These are phyloP conservation scores for Botrytis elliptica DNA, from an alignment of 2,329 filamentous ascomycete genomes.

Conservation along the genomic window DNA sequence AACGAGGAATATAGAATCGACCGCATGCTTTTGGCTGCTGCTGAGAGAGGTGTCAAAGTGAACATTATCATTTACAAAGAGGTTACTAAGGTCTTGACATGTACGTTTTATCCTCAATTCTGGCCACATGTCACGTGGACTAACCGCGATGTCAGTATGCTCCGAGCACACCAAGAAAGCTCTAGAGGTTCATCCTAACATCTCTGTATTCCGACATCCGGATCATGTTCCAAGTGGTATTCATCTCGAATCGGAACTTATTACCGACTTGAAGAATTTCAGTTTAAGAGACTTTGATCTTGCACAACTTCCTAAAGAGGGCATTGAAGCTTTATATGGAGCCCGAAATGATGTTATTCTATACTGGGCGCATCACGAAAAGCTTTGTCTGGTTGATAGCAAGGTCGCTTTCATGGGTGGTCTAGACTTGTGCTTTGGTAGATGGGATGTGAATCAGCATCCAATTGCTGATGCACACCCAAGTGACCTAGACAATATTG, in stretches of 20 bases:
- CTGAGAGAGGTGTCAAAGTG: slow-evolving; percentile 78
- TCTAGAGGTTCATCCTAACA: slow-evolving; percentile 80
- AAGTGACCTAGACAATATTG: slow-evolving; percentile 67
- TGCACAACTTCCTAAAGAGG: slow-evolving; percentile 67
- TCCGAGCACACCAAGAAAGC: slow-evolving; percentile 76
- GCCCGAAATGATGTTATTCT: slow-evolving; percentile 77
- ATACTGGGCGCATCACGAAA: slow-evolving; percentile 94
- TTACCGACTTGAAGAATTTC: slow-evolving; percentile 53
- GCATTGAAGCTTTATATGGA: slow-evolving; percentile 77
- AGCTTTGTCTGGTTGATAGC: slow-evolving; percentile 81
- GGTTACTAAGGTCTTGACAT: slow-evolving; percentile 74
- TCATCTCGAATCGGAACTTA: slow-evolving; percentile 65
- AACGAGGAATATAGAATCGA: slow-evolving; percentile 85
- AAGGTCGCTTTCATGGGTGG: slow-evolving; percentile 85
- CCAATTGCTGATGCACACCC: slow-evolving; percentile 75
- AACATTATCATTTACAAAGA: slow-evolving; percentile 93
- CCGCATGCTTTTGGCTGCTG: slow-evolving; percentile 76
- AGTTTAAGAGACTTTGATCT: slow-evolving; percentile 55
- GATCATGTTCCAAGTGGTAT: slow-evolving; percentile 78
- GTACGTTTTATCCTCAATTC: slow-evolving; percentile 54
- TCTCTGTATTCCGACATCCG: slow-evolving; percentile 85
- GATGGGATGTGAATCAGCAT: slow-evolving; percentile 87
- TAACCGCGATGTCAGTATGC: slow-evolving; percentile 49
- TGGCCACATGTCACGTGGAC: not conserved
- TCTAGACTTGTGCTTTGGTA: slow-evolving; percentile 81